These are phyloP conservation scores for Paradendryphiella salina DNA, from an alignment of 2,329 filamentous ascomycete genomes.

Conservation along the genomic window DNA sequence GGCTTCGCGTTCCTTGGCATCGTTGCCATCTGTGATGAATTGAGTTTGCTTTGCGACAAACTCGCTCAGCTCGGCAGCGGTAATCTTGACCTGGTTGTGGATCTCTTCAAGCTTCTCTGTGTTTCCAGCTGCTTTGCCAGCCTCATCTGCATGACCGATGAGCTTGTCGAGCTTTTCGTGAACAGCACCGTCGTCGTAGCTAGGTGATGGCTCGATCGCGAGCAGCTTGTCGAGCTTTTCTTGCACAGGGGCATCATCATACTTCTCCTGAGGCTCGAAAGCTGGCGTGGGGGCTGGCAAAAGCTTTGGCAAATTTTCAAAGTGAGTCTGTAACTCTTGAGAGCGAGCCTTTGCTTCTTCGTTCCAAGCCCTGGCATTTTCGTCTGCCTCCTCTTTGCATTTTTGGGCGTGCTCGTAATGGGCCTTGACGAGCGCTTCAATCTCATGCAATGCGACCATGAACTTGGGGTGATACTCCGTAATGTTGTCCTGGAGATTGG, in stretches of 20 bases:
- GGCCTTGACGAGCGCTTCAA: constrained; percentile 78
- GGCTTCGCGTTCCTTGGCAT: constrained; percentile 75
- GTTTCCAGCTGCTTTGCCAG: constrained; percentile 71
- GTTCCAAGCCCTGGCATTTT: constrained; percentile 48
- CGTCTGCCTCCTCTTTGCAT: constrained; percentile 50
- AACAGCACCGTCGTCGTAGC: constrained; percentile 54
- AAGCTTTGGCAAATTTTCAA: constrained; percentile 51
- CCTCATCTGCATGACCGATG: constrained; percentile 62
- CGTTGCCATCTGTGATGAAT: constrained; percentile 74
- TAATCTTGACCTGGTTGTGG: constrained; percentile 81
- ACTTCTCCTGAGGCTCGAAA: constrained; percentile 44
- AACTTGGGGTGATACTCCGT: constrained; percentile 87
- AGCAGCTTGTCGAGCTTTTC: constrained; percentile 61
- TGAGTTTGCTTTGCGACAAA: constrained; percentile 79
- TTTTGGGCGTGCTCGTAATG: constrained; percentile 87
- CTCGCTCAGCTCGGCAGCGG: constrained; percentile 78
- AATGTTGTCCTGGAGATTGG: constrained; percentile 75
- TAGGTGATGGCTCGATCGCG: constrained; percentile 43
- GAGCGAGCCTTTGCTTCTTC: constrained; percentile 51
- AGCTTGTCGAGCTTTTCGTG: constrained; percentile 61
- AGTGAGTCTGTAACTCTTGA: constrained; percentile 49
- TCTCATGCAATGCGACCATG: constrained; percentile 80
- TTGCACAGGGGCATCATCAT: constrained; percentile 62
- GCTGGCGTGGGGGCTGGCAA: constrained; percentile 55
- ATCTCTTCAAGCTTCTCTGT: constrained; percentile 86